phyloP scores from a whole-genome alignment of 169 alveolate species.

The Besnoitia besnoiti region DNA sequence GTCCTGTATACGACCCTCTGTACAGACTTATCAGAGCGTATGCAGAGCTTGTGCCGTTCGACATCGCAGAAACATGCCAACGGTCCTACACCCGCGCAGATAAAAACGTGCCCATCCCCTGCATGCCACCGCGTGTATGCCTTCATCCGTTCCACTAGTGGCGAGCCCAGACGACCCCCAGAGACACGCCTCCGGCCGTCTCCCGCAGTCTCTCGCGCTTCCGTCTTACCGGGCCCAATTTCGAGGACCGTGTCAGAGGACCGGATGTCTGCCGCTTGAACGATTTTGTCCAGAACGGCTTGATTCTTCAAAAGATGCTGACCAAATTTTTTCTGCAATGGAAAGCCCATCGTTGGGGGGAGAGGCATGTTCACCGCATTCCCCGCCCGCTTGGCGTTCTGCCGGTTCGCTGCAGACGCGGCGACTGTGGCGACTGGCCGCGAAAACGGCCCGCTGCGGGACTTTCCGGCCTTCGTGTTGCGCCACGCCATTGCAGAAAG shows the following conservation, averaged over 20 bases:
- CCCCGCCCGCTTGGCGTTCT: neutral
- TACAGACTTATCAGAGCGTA: no score
- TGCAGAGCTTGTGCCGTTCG: no score
- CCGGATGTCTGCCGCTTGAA: constrained; percentile 95
- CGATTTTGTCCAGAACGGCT: constrained; percentile 94
- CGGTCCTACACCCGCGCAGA: no score
- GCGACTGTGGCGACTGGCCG: neutral
- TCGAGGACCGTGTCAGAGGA: constrained; percentile 97
- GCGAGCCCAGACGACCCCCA: no score
- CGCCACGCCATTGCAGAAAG: neutral
- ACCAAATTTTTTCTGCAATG: constrained; percentile 89
- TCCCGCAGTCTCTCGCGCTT: no score
- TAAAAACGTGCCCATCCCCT: neutral
- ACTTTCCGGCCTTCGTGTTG: neutral
- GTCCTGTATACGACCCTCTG: no score
- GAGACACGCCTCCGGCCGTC: no score
- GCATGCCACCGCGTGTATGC: neutral
- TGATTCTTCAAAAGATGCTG: constrained; percentile 98
- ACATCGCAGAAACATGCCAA: no score
- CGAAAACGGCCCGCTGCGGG: neutral
- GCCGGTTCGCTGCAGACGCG: neutral
- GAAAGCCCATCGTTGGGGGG: constrained; percentile 20
- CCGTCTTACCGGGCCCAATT: constrained; percentile 94
- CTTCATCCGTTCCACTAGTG: no score
- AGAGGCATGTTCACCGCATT: neutral